A percentile compares a stretch with the other conserved stretches of the same genome.
Conservation (phyloP, 2,329 filamentous ascomycete genomes). For the Aspergillus aculeatus region DNA sequence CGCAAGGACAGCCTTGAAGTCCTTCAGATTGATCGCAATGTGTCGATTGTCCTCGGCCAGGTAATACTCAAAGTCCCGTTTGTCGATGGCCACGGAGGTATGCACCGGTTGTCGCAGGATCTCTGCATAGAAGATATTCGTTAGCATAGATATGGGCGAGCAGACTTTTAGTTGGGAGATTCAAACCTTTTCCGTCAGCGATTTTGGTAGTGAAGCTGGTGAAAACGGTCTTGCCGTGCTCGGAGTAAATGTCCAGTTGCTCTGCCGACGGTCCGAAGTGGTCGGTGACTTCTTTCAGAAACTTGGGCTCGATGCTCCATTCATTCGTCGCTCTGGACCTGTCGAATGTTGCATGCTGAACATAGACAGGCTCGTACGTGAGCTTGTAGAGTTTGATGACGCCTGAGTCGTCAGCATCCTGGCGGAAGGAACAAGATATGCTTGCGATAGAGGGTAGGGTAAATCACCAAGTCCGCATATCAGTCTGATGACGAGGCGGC, state of each 20-base stretch:
- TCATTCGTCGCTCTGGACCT: slow-evolving; percentile 54
- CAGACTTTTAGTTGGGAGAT: not conserved
- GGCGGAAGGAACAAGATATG: not conserved
- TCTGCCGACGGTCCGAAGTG: slow-evolving; percentile 65
- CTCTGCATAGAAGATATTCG: slow-evolving; percentile 42
- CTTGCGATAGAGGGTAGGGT: not conserved
- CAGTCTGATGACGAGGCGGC: slow-evolving; percentile 61
- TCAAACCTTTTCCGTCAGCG: slow-evolving; percentile 56
- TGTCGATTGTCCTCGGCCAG: slow-evolving; percentile 59
- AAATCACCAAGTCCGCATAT: slow-evolving; percentile 57
- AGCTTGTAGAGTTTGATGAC: slow-evolving; percentile 65
- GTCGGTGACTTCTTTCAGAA: slow-evolving; percentile 61
- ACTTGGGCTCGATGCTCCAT: slow-evolving; percentile 58
- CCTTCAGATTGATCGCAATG: slow-evolving; percentile 63
- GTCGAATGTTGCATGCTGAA: slow-evolving; percentile 65
- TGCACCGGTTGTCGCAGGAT: slow-evolving; percentile 64
- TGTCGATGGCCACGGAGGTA: slow-evolving; percentile 62
- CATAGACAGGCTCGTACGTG: slow-evolving; percentile 61
- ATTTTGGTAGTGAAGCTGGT: slow-evolving; percentile 67
- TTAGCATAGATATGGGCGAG: slow-evolving; percentile 7
- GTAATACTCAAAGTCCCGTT: slow-evolving; percentile 61
- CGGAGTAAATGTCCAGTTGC: slow-evolving; percentile 61
- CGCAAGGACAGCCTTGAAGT: slow-evolving; percentile 63
- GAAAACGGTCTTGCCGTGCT: slow-evolving; percentile 59
- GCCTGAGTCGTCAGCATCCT: slow-evolving; percentile 36